Evolutionary conservation across 2,329 filamentous ascomycete genomes (phyloP).

Genomic region (Magnaporthiopsis incrustans): DNA sequence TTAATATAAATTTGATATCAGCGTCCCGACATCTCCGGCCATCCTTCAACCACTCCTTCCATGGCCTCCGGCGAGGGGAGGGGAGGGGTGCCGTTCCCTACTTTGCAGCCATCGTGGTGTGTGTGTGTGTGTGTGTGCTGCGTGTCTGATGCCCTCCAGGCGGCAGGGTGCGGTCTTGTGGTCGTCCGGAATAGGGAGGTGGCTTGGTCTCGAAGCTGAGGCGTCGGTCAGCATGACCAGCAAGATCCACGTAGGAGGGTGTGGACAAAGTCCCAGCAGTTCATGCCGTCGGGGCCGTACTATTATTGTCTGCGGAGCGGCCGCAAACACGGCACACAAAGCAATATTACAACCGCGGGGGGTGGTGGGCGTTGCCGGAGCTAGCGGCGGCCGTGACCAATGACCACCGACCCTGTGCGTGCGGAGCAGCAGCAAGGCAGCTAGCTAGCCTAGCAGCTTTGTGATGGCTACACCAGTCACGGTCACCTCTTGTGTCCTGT

Average conservation of each 20-base stretch:
- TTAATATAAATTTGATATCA: neutral
- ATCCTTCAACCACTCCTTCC: neutral
- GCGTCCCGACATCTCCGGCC: neutral
- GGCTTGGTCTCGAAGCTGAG: neutral
- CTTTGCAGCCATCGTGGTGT: neutral
- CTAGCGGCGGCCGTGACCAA: neutral
- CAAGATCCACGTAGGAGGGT: neutral
- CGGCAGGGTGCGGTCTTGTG: neutral
- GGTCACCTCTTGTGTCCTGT: neutral
- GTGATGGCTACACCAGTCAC: neutral
- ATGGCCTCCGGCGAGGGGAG: neutral
- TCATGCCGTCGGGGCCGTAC: neutral
- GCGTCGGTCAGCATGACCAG: neutral
- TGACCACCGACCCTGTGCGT: neutral
- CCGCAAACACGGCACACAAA: neutral
- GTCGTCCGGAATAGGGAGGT: neutral
- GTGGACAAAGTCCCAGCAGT: neutral
- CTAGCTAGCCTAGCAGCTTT: too few relatives aligned
- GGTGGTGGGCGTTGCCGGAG: too few relatives aligned
- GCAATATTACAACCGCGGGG: neutral
- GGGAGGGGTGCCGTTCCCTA: neutral
- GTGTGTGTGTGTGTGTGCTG: neutral
- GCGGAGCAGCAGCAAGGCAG: neutral
- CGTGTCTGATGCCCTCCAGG: neutral
- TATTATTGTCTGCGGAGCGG: conserved; percentile 1